Conservation (phyloP, 2,329 filamentous ascomycete genomes). For the Dryadomyces sulphureus region DNA sequence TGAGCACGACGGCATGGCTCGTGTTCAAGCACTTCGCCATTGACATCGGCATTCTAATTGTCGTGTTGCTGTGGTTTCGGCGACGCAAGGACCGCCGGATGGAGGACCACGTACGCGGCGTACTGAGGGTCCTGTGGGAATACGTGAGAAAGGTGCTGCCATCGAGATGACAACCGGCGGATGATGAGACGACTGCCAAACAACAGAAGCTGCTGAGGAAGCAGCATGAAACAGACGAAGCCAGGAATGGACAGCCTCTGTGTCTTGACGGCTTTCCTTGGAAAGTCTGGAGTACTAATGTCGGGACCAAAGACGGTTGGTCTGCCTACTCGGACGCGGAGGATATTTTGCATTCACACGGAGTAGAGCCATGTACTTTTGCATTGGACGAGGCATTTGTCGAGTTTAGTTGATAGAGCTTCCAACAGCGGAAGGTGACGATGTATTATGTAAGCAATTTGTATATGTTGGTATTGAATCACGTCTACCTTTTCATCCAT, state of each 20-base stretch:
- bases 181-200: neutral
- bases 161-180: slow-evolving; percentile 27
- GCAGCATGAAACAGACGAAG: neutral
- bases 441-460: neutral
- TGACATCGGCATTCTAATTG: slow-evolving; percentile 50
- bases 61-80: slow-evolving; percentile 60
- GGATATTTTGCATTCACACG: neutral
- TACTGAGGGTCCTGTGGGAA: slow-evolving; percentile 41
- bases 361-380: neutral
- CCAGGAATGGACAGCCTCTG: too few relatives aligned
- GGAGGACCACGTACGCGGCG: slow-evolving; percentile 57
- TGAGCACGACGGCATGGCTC: slow-evolving; percentile 55
- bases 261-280: too few relatives aligned
- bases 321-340: too few relatives aligned
- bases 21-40: slow-evolving; percentile 58
- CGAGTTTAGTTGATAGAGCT: too few relatives aligned
- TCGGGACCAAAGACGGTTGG: too few relatives aligned
- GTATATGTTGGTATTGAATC: too few relatives aligned
- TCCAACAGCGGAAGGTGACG: too few relatives aligned
- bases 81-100: slow-evolving; percentile 54
- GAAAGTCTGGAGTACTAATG: too few relatives aligned
- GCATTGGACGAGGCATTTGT: too few relatives aligned
- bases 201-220: neutral
- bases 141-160: slow-evolving; percentile 45
- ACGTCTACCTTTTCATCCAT: too few relatives aligned